Percentiles rank a stretch among this genome's conserved stretches.
These are phyloP conservation scores for Colletotrichum musicola DNA, from an alignment of 2,329 filamentous ascomycete species.

Conservation along the genomic window DNA sequence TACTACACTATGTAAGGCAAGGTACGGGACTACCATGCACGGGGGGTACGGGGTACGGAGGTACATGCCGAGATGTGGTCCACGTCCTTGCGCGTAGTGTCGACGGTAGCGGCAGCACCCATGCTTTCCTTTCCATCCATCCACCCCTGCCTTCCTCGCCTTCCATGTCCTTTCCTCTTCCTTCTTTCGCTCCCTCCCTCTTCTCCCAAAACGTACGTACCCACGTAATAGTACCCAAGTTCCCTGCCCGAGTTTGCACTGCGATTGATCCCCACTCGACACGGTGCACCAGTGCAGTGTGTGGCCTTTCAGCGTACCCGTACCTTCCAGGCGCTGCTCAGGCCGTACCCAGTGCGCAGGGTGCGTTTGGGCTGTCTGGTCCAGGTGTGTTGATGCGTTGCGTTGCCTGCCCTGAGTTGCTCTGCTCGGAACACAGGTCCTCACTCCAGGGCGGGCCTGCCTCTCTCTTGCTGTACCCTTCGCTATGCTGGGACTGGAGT, in stretches of 20 bases:
- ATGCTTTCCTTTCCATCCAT: background rate
- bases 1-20: too few species aligned
- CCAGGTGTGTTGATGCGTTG: background rate
- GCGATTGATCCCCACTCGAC: background rate
- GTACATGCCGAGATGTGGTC: background rate
- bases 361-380: background rate
- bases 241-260: too few species aligned
- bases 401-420: too few species aligned
- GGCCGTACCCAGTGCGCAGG: slow-evolving; percentile 6
- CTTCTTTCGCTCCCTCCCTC: slow-evolving; percentile 9
- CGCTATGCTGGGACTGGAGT: slow-evolving; percentile 24
- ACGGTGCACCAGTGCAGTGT: background rate
- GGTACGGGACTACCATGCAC: too few species aligned
- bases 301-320: background rate
- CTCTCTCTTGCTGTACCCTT: background rate
- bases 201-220: background rate
- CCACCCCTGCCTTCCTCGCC: slow-evolving; percentile 5
- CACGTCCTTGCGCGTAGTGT: too few species aligned
- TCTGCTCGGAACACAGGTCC: background rate
- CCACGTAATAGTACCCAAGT: too few species aligned
- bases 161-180: slow-evolving; percentile 22
- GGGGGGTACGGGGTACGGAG: background rate
- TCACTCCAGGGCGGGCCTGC: background rate
- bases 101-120: background rate
- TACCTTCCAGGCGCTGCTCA: slow-evolving; percentile 1